These are phyloP conservation scores for Annulohypoxylon truncatum DNA, from an alignment of 2,329 filamentous ascomycete genomes.

Conservation along the genomic window DNA sequence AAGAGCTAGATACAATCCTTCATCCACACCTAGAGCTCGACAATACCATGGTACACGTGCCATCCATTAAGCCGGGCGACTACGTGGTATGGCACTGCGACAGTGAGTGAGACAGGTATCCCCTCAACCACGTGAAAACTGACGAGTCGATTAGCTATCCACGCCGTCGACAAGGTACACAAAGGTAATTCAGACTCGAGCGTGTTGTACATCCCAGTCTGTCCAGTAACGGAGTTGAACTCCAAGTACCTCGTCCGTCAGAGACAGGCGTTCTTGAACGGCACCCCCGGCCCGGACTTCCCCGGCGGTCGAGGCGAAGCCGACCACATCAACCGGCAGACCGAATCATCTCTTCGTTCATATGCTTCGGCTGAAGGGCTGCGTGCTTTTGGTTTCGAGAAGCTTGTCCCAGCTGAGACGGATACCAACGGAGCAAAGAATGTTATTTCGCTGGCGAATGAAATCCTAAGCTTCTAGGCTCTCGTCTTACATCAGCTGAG, in stretches of 20 bases:
- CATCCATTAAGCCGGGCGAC: conserved; percentile 76
- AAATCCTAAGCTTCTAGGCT: conserved; percentile 56
- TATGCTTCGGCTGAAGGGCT: conserved; percentile 52
- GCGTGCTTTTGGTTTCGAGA: conserved; percentile 60
- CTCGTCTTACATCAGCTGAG: not conserved
- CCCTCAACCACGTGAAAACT: conserved; percentile 43
- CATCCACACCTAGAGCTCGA: conserved; percentile 78
- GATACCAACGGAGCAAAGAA: conserved; percentile 53
- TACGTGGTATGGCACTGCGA: conserved; percentile 90
- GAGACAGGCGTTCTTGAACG: conserved; percentile 75
- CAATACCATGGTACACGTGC: conserved; percentile 77
- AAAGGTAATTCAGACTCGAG: conserved; percentile 78
- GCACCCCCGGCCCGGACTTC: conserved; percentile 77
- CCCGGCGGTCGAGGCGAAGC: conserved; percentile 77
- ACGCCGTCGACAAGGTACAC: conserved; percentile 86
- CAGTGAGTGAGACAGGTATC: conserved; percentile 53
- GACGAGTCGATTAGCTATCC: conserved; percentile 63
- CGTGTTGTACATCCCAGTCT: conserved; percentile 90
- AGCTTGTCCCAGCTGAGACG: conserved; percentile 46
- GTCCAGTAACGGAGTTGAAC: conserved; percentile 81
- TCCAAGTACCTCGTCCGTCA: conserved; percentile 77
- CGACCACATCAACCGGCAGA: conserved; percentile 61
- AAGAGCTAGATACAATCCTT: conserved; percentile 72
- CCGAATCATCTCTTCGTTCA: conserved; percentile 52
- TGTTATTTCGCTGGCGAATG: conserved; percentile 57